phyloP scores from a whole-genome alignment of 306 rosid genomes.

The Senna siamea region DNA sequence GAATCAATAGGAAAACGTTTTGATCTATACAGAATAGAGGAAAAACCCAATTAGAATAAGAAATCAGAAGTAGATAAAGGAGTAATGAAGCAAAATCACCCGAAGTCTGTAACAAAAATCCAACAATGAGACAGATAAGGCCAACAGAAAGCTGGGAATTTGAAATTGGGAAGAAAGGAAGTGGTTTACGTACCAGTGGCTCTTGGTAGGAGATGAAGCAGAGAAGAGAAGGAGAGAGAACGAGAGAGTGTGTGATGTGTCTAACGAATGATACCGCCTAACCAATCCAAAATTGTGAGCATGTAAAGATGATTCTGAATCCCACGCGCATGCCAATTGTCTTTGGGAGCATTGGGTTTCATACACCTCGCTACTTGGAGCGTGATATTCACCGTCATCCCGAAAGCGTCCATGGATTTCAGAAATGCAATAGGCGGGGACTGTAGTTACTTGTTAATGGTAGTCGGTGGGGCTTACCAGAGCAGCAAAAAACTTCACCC shows the following conservation, averaged over 20 bases:
- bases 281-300: slow-evolving; percentile 9
- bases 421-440: slow-evolving; percentile 37
- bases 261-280: not conserved
- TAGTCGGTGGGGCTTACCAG: not conserved
- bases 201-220: not conserved
- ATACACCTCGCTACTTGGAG: not conserved
- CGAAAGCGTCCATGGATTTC: not conserved
- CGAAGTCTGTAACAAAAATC: not conserved
- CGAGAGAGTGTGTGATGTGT: not conserved
- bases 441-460: not conserved
- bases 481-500: not conserved
- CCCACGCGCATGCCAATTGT: slow-evolving; percentile 15
- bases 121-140: not conserved
- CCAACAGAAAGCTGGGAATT: not conserved
- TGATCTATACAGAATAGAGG: not conserved
- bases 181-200: not conserved
- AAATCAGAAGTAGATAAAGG: not conserved
- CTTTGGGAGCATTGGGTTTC: not conserved
- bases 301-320: not conserved
- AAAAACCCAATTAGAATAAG: not conserved
- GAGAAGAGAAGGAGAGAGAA: not conserved
- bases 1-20: not conserved
- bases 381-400: not conserved
- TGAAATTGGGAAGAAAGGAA: not conserved
- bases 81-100: slow-evolving; percentile 8